phyloP scores from a whole-genome alignment of 106 monocot genomes.

The Chionographis japonica region DNA sequence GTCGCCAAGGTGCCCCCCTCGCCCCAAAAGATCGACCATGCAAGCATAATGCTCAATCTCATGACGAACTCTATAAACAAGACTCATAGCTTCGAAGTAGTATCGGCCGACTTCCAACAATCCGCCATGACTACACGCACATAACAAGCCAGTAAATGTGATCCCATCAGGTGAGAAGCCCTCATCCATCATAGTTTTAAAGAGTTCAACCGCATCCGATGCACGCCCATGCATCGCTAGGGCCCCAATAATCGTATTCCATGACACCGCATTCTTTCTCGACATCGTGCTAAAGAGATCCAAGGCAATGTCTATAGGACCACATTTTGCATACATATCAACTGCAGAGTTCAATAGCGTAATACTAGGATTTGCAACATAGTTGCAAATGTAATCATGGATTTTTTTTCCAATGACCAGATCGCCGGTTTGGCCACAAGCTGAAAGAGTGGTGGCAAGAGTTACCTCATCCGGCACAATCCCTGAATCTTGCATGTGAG shows the following conservation, averaged over 20 bases:
- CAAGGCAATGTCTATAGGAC: slow-evolving; percentile 28
- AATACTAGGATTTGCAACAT: slow-evolving; percentile 20
- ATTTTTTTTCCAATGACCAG: slow-evolving; percentile 36
- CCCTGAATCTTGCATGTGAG: slow-evolving; percentile 28
- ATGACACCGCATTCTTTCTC: slow-evolving; percentile 41
- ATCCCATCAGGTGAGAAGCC: slow-evolving; percentile 48
- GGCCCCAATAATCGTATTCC: slow-evolving; percentile 66
- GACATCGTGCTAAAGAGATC: slow-evolving; percentile 34
- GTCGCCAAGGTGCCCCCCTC: slow-evolving; percentile 33
- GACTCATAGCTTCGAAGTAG: slow-evolving; percentile 57
- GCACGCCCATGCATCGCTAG: slow-evolving; percentile 61
- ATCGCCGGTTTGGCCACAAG: slow-evolving; percentile 51
- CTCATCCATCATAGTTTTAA: slow-evolving; percentile 24
- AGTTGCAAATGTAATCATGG: slow-evolving; percentile 28
- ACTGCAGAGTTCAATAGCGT: slow-evolving; percentile 34
- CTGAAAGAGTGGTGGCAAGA: slow-evolving; percentile 38
- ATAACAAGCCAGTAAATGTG: slow-evolving; percentile 55
- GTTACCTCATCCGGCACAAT: slow-evolving; percentile 48
- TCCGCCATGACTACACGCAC: slow-evolving; percentile 64
- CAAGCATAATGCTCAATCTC: slow-evolving; percentile 78
- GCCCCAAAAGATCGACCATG: slow-evolving; percentile 69
- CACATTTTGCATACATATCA: slow-evolving; percentile 77
- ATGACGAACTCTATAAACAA: slow-evolving; percentile 27
- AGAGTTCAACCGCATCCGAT: slow-evolving; percentile 38
- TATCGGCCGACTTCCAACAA: slow-evolving; percentile 33